Evolutionary conservation across 805 yeast species (phyloP), one percentile per base, ranked within the genome.

Genomic region (Starmerella davenportii): DNA sequence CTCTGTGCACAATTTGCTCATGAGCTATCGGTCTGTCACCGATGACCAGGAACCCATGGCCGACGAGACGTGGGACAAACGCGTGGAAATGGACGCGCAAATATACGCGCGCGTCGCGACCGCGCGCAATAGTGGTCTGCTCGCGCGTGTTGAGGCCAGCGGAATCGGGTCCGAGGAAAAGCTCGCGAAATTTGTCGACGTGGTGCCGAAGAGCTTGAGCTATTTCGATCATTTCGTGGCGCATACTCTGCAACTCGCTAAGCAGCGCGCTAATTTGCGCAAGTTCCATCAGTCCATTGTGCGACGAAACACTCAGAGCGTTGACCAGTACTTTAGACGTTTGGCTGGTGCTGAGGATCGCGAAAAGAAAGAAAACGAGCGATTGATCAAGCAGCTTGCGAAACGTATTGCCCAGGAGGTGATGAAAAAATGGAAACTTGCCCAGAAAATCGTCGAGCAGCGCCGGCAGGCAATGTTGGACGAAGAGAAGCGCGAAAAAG

Each of bases 301-400:
- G 2, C 70, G 73, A 49, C 79, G 72, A 46, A 69, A 84, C 4
- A 76, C 95, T 0, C 74, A 66, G 34, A 79, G 82, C 79, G 63
- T 90, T 17, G 95, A 87, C 44, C 72, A 67, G 35, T 85, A 90
- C 60, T 87, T 82, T 63, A 79, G 78, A 48, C 75, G 85, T 54
- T 68, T 79, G 36, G 74, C 77, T 1, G 94, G 93, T 41, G 93
- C 92, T 33, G 81, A 79, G 46, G 96, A 87, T 48, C 70, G 93
- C 41, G 70, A 73, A 41, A 68, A 68, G 18, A 75, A 75, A 46
- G 92, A 79, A 41, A 71, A 74, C 49, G 93, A 84, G 49, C 77
- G 71, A 48, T 71, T 73, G 38, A 64, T 78, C 41, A 63, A 68
- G 41, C 70, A 69, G 42, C 56, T 87, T 25, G 93, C 95, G n/a